Base-by-base conservation (phyloP, 176 grass and related monocot genomes). In the Lolium multiflorum region DNA sequence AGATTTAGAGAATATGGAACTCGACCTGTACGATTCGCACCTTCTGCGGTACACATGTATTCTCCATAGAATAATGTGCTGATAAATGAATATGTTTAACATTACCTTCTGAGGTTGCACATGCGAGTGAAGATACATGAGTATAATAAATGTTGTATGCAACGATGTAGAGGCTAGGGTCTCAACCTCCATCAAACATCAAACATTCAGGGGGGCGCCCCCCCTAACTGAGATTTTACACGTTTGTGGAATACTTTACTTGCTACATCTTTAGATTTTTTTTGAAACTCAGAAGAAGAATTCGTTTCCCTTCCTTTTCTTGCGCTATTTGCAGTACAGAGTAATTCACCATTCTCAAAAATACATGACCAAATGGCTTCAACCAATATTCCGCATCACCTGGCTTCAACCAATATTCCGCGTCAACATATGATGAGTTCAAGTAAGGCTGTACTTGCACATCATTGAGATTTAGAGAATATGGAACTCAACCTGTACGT, bases 41-140 rank as follows among this genome's bases (percentile, higher is more conserved):
- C 95, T 61, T 85, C 77, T 57, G 88, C 92, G 18, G 60, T 91
- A 76, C 95, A 94, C 54, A 65, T 86, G 84, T 92, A 91, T 78
- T 94, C 95, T 44, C 95, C 95, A 71, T 89, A 97, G 60, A 88
- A 94, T 74, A 97, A 77, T 38, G 81, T 94, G 86, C 88, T 94
- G 88, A 24, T 4, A 11, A 61, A 61, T 24, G 9, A 11, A 61
- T 22, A 60, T 60, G 4, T 6, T 44, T 24, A 61, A 7, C 20
- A 61, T 0, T 24, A 24, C 21, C n/a, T 61, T 11, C 11, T 24
- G 2, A 24, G 9, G 58, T 24, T 11, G 58, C 50, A 11, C n/a
- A 61, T 7, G 9, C 11, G 8, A 11, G 21, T 24, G 58, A 11
- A 61, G 5, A 22, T 12, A 60, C 21, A 0, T 10, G 20, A 51